These are phyloP conservation scores for Plenodomus lindquistii DNA, from an alignment of 2,329 filamentous ascomycete species.

Conservation along the genomic window DNA sequence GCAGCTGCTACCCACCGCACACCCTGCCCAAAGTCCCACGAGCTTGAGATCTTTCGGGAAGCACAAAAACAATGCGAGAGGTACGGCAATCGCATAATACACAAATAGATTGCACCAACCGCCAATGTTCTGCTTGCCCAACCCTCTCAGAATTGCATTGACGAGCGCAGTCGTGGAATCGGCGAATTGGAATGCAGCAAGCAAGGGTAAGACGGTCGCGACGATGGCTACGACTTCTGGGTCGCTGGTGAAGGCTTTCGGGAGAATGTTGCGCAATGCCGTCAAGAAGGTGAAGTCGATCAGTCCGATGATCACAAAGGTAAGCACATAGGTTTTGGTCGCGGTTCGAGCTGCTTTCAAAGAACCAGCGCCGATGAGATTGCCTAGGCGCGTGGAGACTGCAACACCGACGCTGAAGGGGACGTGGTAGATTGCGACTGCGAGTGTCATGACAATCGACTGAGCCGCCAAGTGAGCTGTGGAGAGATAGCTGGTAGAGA, in stretches of 20 bases:
- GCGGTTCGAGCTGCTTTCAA: conserved; percentile 39
- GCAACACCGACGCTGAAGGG: conserved; percentile 47
- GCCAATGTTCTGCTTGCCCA: conserved; percentile 46
- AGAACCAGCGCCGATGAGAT: conserved; percentile 45
- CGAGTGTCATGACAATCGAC: conserved; percentile 40
- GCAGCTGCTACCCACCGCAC: conserved; percentile 37
- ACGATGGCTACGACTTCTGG: conserved; percentile 41
- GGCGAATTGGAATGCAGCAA: conserved; percentile 45
- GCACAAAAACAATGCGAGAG: conserved; percentile 42
- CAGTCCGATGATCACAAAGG: conserved; percentile 42
- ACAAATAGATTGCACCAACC: conserved; percentile 45
- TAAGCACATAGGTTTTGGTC: conserved; percentile 35
- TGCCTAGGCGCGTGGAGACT: conserved; percentile 45
- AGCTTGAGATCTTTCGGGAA: conserved; percentile 42
- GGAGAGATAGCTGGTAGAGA: conserved; percentile 78
- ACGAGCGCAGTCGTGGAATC: conserved; percentile 44
- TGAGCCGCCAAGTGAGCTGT: conserved; percentile 84
- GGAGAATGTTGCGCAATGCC: conserved; percentile 35
- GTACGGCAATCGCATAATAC: conserved; percentile 46
- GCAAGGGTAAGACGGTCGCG: conserved; percentile 37
- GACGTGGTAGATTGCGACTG: conserved; percentile 46
- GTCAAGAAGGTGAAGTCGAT: conserved; percentile 40
- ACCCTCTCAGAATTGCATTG: conserved; percentile 43
- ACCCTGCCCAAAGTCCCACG: conserved; percentile 44
- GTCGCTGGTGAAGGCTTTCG: conserved; percentile 42